Evolutionary conservation across 176 grass and related monocot genomes (phyloP).

Genomic region (Rhynchospora tenuis): DNA sequence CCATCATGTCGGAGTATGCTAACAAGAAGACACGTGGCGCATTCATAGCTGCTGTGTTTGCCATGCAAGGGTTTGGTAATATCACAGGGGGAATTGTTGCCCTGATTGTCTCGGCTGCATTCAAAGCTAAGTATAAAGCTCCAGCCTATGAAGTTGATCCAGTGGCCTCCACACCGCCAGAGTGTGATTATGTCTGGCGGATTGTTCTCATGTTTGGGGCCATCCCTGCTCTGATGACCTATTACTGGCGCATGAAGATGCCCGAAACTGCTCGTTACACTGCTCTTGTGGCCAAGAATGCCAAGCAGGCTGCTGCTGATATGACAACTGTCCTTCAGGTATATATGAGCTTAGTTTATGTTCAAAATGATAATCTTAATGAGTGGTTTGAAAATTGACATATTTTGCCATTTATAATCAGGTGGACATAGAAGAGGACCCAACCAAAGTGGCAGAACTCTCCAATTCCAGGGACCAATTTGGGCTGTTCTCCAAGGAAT

Average conservation of each 20-base stretch:
- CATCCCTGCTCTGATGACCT: conserved; percentile 51
- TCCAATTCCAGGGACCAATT: conserved; percentile 1
- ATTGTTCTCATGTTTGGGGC: conserved; percentile 61
- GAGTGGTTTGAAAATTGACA: neutral
- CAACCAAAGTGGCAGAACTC: neutral
- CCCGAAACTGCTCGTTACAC: conserved; percentile 62
- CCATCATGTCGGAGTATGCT: conserved; percentile 55
- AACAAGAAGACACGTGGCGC: conserved; percentile 45
- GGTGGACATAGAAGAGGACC: conserved; percentile 12
- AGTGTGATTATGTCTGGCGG: conserved; percentile 45
- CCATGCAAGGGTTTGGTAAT: conserved; percentile 50
- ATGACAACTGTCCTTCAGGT: conserved; percentile 39
- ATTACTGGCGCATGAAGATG: conserved; percentile 74
- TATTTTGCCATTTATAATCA: neutral
- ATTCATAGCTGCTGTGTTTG: conserved; percentile 50
- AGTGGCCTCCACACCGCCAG: conserved; percentile 26
- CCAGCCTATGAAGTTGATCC: conserved; percentile 32
- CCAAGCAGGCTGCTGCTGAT: conserved; percentile 30
- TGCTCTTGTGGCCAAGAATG: conserved; percentile 36
- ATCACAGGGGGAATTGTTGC: conserved; percentile 31
- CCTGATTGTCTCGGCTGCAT: conserved; percentile 15
- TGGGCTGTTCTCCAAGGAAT: conserved; percentile 41
- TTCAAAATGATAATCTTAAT: neutral
- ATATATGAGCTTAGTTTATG: neutral
- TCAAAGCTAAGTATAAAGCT: conserved; percentile 15